phyloP scores from a whole-genome alignment of 257 asterid genomes.

The Gentiana dahurica region DNA sequence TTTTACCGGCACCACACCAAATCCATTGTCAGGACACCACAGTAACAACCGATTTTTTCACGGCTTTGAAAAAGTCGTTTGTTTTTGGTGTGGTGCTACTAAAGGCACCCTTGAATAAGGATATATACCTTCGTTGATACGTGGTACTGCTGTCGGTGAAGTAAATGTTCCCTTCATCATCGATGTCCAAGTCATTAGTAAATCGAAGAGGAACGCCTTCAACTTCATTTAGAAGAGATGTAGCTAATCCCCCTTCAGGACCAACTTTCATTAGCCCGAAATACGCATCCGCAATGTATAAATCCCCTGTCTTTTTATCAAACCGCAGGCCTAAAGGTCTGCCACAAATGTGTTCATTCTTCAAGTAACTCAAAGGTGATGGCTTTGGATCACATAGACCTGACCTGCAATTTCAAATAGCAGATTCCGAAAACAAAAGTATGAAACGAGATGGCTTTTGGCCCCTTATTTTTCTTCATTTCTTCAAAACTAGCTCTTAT shows the following conservation, averaged over 20 bases:
- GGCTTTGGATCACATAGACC: slow-evolving; percentile 65
- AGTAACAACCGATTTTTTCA: too few species aligned
- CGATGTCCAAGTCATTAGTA: slow-evolving; percentile 79
- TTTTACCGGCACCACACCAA: too few species aligned
- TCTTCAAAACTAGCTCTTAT: too few species aligned
- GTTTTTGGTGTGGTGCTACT: too few species aligned
- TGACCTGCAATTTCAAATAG: slow-evolving; percentile 44
- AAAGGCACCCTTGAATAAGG: too few species aligned
- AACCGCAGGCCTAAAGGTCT: slow-evolving; percentile 92
- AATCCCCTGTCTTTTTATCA: slow-evolving; percentile 65
- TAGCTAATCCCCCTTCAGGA: slow-evolving; percentile 88
- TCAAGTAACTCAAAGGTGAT: slow-evolving; percentile 43
- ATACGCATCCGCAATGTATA: slow-evolving; percentile 94
- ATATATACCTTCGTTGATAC: slow-evolving; percentile 59
- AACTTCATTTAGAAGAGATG: slow-evolving; percentile 53
- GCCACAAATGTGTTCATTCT: slow-evolving; percentile 92
- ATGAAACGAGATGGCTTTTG: too few species aligned
- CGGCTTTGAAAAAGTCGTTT: too few species aligned
- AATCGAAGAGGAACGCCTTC: slow-evolving; percentile 77
- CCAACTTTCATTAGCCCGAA: slow-evolving; percentile 94
- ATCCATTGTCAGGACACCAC: too few species aligned
- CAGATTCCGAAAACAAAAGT: not conserved
- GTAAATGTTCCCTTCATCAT: slow-evolving; percentile 69
- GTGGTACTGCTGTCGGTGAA: slow-evolving; percentile 88
- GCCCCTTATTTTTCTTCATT: too few species aligned